Evolutionary conservation across 768 basidiomycete species (phyloP).

Genomic region (Dioszegia crocea): DNA sequence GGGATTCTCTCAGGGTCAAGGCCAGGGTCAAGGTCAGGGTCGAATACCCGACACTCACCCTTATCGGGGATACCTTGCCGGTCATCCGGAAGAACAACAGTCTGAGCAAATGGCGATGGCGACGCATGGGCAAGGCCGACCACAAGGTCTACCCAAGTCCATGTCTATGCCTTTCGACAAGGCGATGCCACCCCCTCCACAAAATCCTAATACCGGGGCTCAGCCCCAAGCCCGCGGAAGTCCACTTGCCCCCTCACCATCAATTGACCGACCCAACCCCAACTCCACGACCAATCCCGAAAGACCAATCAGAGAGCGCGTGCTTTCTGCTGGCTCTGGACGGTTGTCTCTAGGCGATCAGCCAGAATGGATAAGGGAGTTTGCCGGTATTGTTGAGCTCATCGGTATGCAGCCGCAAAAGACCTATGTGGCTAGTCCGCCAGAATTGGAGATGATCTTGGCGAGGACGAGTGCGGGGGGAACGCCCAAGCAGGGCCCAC

Average conservation of each 20-base stretch:
- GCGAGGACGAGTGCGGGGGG: constrained; percentile 47
- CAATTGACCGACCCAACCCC: no score
- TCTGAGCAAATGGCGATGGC: no score
- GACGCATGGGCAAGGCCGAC: neutral
- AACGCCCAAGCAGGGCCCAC: constrained; percentile 48
- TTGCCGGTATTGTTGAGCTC: constrained; percentile 38
- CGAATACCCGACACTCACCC: constrained; percentile 22
- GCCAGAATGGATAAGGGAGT: constrained; percentile 23
- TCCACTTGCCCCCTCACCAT: neutral
- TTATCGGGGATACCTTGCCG: constrained; percentile 18
- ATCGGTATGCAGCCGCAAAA: constrained; percentile 42
- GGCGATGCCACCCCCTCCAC: constrained; percentile 4
- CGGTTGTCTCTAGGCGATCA: neutral
- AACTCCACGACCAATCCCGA: neutral
- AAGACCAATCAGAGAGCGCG: neutral
- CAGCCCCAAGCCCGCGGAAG: constrained; percentile 1
- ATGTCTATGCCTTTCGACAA: constrained; percentile 23
- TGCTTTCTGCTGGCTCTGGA: neutral
- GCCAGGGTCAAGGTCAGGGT: neutral
- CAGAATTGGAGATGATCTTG: constrained; percentile 49
- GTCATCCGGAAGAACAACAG: constrained; percentile 8
- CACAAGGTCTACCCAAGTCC: constrained; percentile 16
- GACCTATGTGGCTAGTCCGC: constrained; percentile 47
- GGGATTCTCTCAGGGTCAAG: constrained; percentile 25
- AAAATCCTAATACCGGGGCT: neutral